Evolutionary conservation across 768 basidiomycete species (phyloP), one percentile per base, ranked within the genome.

Genomic region (Tylopilus cervinicoccineus): DNA sequence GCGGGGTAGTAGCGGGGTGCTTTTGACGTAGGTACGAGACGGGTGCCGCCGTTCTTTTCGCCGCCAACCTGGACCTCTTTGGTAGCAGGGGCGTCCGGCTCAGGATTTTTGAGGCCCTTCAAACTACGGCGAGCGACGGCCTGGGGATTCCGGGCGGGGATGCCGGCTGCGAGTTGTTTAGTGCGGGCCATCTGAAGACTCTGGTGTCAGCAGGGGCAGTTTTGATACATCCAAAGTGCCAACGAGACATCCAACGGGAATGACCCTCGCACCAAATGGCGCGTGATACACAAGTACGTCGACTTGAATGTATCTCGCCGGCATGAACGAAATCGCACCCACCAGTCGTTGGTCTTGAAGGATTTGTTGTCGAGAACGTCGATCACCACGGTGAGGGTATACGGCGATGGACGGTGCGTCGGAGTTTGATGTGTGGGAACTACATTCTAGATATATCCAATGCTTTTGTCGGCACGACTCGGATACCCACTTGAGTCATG

Each of bases 1-100:
- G 92, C 91, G 47, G 93, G 90, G 76, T 96, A 96, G 81, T 84
- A 94, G 60, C 86, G 86, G 43, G 90, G 79, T 54, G 91, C 89
- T 72, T 93, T 93, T 61, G 76, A 65, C 52, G 84, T 85, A 50
- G 94, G 93, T 53, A 96, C 81, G 52, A 88, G 75, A 71, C 94
- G 91, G 64, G 83, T 90, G 63, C 79, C 76, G 56, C 93, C 88
- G 72, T 97, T 97, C 76, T 91, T 93, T 61, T 81, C 84, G 54
- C 94, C 93, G 52, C 88, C 87, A 56, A 97, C 76, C 56, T 81
- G 74, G 62, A 90, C 90, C 76, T 90, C 88, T 66, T 84, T 78
- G 59, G 76, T 78, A 44, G 80, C 73, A 43, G 84, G 71, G 48
- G 74, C 70, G 53, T 83, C 77, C 59, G 80, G 78, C 56, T 81